Conservation (phyloP, 495 filamentous ascomycete genomes). For the Penicillium parvum region DNA sequence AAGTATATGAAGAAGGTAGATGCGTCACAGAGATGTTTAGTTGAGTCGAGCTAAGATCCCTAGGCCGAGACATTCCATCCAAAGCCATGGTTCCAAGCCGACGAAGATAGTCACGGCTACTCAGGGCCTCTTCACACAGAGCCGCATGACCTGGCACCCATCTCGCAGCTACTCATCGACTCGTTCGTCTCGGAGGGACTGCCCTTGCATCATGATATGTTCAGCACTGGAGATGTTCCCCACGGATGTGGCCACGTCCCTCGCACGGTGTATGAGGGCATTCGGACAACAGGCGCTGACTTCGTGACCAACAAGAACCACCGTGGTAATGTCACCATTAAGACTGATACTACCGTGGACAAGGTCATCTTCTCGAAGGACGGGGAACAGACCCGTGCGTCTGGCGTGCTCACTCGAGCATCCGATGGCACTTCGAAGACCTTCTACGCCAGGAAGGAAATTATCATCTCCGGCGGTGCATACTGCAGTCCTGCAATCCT, state of each 20-base stretch:
- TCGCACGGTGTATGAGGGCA: slow-evolving; percentile 46
- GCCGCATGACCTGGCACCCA: slow-evolving; percentile 47
- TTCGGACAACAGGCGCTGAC: slow-evolving; percentile 46
- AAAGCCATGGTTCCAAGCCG: slow-evolving; percentile 40
- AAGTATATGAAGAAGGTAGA: slow-evolving; percentile 48
- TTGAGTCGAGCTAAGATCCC: no score
- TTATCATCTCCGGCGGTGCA: slow-evolving; percentile 50
- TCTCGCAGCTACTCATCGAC: slow-evolving; percentile 42
- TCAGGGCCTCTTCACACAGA: slow-evolving; percentile 44
- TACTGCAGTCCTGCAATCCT: slow-evolving; percentile 57
- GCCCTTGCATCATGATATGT: slow-evolving; percentile 47
- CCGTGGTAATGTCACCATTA: slow-evolving; percentile 34
- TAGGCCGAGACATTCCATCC: slow-evolving; percentile 47
- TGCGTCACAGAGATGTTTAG: no score
- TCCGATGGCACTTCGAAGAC: slow-evolving; percentile 27
- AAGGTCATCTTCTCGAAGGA: slow-evolving; percentile 24
- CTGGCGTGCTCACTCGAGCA: slow-evolving; percentile 20
- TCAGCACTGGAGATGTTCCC: slow-evolving; percentile 41
- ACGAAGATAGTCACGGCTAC: slow-evolving; percentile 36
- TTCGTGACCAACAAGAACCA: slow-evolving; percentile 39
- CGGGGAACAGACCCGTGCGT: slow-evolving; percentile 18
- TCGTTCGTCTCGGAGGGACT: slow-evolving; percentile 45
- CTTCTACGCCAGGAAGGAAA: slow-evolving; percentile 38
- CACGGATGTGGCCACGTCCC: slow-evolving; percentile 51
- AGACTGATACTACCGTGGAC: slow-evolving; percentile 37